These are phyloP conservation scores for Leptodermis oblonga DNA, from an alignment of 257 asterid genomes.

Conservation along the genomic window DNA sequence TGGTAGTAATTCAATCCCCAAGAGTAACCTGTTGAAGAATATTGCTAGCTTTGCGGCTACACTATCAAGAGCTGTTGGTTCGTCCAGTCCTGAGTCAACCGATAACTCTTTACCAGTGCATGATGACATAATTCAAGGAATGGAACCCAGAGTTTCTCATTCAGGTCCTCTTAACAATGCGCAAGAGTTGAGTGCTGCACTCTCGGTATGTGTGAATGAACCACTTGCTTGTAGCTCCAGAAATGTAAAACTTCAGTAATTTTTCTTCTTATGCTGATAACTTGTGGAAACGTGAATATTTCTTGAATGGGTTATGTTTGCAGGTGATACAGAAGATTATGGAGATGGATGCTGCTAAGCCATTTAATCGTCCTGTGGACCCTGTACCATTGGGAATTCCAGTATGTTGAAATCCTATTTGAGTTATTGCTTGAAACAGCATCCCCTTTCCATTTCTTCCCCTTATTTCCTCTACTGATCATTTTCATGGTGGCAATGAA, in stretches of 20 bases:
- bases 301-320: slow-evolving; percentile 17
- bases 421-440: slow-evolving; percentile 2
- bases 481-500: not conserved
- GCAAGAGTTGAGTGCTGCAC: slow-evolving; percentile 66
- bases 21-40: slow-evolving; percentile 4
- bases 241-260: not conserved
- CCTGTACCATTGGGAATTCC: slow-evolving; percentile 83
- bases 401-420: slow-evolving; percentile 24
- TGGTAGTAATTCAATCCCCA: slow-evolving; percentile 53
- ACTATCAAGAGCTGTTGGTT: slow-evolving; percentile 65
- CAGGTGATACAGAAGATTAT: slow-evolving; percentile 77
- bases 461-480: not conserved
- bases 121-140: slow-evolving; percentile 48
- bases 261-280: not conserved
- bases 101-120: slow-evolving; percentile 44
- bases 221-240: not conserved
- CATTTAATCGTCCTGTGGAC: slow-evolving; percentile 80
- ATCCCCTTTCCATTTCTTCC: not conserved
- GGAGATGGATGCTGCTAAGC: slow-evolving; percentile 92
- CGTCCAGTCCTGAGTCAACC: slow-evolving; percentile 72
- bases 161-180: slow-evolving; percentile 50
- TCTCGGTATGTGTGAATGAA: slow-evolving; percentile 50
- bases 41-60: slow-evolving; percentile 27
- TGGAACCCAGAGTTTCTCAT: slow-evolving; percentile 35
- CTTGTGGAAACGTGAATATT: not conserved